A percentile compares a stretch with the other conserved stretches of the same genome.
Evolutionary conservation across 2,329 filamentous ascomycete genomes (phyloP).

Genomic region (Pseudocercospora fijiensis): DNA sequence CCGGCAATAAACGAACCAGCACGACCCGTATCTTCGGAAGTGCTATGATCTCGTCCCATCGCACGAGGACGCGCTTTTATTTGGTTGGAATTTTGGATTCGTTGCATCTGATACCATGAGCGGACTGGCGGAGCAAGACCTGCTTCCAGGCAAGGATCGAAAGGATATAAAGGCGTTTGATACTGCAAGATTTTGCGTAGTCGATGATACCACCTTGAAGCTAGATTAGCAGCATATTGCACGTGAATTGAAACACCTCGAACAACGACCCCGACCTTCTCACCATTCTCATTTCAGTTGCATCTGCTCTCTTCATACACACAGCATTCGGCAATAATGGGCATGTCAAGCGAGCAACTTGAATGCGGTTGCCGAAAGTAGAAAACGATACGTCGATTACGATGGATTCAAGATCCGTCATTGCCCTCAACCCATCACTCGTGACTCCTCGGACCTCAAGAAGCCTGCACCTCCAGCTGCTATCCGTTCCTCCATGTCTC

Average conservation of each 20-base stretch:
- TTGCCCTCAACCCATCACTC: neutral
- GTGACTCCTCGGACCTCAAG: too few relatives aligned
- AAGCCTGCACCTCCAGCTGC: neutral
- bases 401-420: neutral
- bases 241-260: neutral
- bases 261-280: neutral
- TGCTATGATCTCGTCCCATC: neutral
- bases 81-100: slow-evolving; percentile 5
- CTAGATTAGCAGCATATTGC: slow-evolving; percentile 6
- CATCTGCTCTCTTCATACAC: neutral
- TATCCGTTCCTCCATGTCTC: neutral
- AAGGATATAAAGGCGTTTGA: slow-evolving; percentile 14
- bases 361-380: neutral
- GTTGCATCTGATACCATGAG: slow-evolving; percentile 13
- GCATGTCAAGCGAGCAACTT: neutral
- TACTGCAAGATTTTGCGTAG: slow-evolving; percentile 4
- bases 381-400: neutral
- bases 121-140: neutral
- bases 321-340: neutral
- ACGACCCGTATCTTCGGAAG: neutral
- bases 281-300: neutral
- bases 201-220: slow-evolving; percentile 11
- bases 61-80: neutral
- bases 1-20: slow-evolving; percentile 4
- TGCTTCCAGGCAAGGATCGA: neutral